These are phyloP conservation scores for Termitomyces titanicus DNA, from an alignment of 768 basidiomycete species.

Conservation along the genomic window DNA sequence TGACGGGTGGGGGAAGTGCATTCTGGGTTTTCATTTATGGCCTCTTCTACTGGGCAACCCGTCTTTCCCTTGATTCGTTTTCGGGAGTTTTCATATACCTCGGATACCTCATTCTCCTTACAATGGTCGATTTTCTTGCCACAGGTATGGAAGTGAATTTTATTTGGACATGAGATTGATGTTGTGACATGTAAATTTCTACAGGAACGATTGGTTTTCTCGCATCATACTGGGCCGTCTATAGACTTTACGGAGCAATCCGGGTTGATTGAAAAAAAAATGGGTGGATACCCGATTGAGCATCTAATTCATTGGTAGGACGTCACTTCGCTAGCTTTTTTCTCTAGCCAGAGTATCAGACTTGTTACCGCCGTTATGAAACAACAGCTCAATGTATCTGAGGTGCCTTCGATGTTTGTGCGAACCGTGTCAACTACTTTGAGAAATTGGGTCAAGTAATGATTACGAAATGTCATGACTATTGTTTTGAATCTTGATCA, in stretches of 20 bases:
- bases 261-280: conserved; percentile 57
- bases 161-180: not conserved
- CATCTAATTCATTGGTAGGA: not conserved
- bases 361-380: too few relatives aligned
- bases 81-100: conserved; percentile 83
- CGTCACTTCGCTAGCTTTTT: too few relatives aligned
- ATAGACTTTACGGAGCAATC: conserved; percentile 77
- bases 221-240: conserved; percentile 88
- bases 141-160: conserved; percentile 52
- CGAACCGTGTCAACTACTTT: not conserved
- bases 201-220: conserved; percentile 88
- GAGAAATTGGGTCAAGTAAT: not conserved
- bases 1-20: conserved; percentile 88
- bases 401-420: not conserved
- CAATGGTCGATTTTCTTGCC: conserved; percentile 81
- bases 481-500: too few relatives aligned
- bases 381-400: not conserved
- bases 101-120: conserved; percentile 84
- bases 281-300: not conserved
- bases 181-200: not conserved
- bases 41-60: conserved; percentile 82
- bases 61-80: conserved; percentile 81
- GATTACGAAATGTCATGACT: too few relatives aligned
- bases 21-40: conserved; percentile 92
- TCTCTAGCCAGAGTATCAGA: too few relatives aligned